These are phyloP conservation scores for Turritis glabra DNA, from an alignment of 345 rosid species.

Conservation along the genomic window DNA sequence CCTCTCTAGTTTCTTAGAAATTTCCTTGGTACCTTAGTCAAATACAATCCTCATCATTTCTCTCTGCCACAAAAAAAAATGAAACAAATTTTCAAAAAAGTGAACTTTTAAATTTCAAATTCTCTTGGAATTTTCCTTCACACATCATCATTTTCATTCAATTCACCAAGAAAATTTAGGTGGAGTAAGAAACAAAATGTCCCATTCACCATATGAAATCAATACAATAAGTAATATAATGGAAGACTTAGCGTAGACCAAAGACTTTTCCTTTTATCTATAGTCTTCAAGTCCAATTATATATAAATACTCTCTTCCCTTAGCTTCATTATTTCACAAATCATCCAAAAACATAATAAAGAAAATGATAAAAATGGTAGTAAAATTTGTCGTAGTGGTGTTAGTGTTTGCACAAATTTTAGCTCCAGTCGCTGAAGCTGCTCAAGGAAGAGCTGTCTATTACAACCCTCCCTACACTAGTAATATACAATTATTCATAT, in stretches of 20 bases:
- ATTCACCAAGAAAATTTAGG: constrained; percentile 9
- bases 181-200: not conserved
- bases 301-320: not conserved
- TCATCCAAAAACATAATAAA: not conserved
- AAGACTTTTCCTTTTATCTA: constrained; percentile 23
- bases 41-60: not conserved
- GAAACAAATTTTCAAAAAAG: not conserved
- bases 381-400: constrained; percentile 6
- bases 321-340: constrained; percentile 26
- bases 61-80: not conserved
- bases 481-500: not conserved
- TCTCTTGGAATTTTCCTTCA: constrained; percentile 27
- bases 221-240: constrained; percentile 13
- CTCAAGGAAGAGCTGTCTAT: constrained; percentile 35
- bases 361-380: constrained; percentile 6
- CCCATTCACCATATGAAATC: constrained; percentile 23
- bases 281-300: constrained; percentile 4
- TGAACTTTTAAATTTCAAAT: not conserved
- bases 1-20: constrained; percentile 2
- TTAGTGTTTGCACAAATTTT: constrained; percentile 31
- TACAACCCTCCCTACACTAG: constrained; percentile 43
- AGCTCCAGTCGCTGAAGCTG: constrained; percentile 37
- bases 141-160: constrained; percentile 3
- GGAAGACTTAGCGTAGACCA: constrained; percentile 31
- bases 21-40: not conserved